Evolutionary conservation across 164 flowering plant genomes (phyloP), one percentile per base, ranked within the genome.

Genomic region (Annona cherimola): DNA sequence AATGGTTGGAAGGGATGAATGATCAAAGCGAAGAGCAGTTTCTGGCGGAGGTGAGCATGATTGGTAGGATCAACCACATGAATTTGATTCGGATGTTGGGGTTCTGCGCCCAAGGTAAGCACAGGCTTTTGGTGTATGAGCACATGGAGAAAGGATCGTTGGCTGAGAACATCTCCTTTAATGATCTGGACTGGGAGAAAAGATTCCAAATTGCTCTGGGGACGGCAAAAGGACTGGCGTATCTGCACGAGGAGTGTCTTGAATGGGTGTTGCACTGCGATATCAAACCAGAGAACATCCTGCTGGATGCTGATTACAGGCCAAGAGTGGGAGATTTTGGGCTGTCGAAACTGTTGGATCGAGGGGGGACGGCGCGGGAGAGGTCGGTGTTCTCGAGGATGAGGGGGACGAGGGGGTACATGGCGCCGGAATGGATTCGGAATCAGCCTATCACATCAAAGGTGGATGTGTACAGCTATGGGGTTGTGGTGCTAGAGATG

Each of bases 321-420:
- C 84, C 86, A 0, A 83, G 79, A 35, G 76, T 81, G 4, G 74
- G 84, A 4, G 86, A 83, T 63, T 83, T 83, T 41, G 86, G 84
- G 1, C 63, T 84, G 42, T 74, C 87, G 0, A 80, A 82, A 63
- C 68, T 79, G 1, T 20, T 55, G 4, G 62, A 76, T 12, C 44
- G 71, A 76, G 61, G 71, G 5, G 50, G 71, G 1, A n/a, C n/a
- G n/a, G n/a, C n/a, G n/a, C 2, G 4, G 11, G 57, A 42, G 12
- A 63, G 72, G 54, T 73, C 71, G 9, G 54, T 57, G 43, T 77
- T 85, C 54, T 79, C 84, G 1, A 71, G 55, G 55, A 61, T 82
- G n/a, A 71, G 87, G 69, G 85, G 85, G n/a, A 84, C 84, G 0
- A 74, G 81, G 20, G 87, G 85, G 0, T 84, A 84, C 60, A 80